phyloP scores from a whole-genome alignment of 1,284 basidiomycete genomes.

The Malassezia pachydermatis region DNA sequence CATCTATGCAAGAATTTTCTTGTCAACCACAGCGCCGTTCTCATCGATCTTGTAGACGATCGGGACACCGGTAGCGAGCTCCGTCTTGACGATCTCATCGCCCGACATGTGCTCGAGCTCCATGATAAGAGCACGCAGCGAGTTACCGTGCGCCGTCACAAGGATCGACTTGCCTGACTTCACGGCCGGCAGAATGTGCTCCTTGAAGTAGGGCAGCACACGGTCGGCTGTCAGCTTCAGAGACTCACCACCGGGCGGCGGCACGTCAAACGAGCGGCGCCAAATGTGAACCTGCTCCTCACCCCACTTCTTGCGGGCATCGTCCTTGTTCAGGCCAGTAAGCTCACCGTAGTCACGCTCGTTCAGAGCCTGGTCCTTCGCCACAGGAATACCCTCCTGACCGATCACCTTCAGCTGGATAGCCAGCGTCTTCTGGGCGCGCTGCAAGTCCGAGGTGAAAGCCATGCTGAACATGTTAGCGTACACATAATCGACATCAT shows the following conservation, averaged over 20 bases:
- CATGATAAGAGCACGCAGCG: constrained; percentile 50
- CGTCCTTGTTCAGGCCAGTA: constrained; percentile 50
- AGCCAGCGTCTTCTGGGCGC: constrained; percentile 50
- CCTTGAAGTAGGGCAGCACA: constrained; percentile 50
- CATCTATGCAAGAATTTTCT: constrained; percentile 38
- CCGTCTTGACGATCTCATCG: constrained; percentile 49
- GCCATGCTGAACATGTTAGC: constrained; percentile 44
- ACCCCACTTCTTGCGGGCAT: constrained; percentile 50
- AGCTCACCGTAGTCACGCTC: constrained; percentile 51
- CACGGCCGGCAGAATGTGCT: constrained; percentile 49
- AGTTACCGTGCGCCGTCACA: constrained; percentile 51
- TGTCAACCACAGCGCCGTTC: constrained; percentile 42
- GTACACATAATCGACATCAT: constrained; percentile 3
- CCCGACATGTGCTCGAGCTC: constrained; percentile 47
- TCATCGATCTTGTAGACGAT: constrained; percentile 50
- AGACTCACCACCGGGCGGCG: constrained; percentile 50
- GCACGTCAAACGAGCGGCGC: constrained; percentile 49
- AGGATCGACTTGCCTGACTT: constrained; percentile 50
- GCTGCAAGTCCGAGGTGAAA: constrained; percentile 50
- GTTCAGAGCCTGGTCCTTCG: constrained; percentile 50
- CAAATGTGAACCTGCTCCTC: constrained; percentile 51
- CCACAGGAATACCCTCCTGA: constrained; percentile 45
- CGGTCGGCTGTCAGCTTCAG: constrained; percentile 50
- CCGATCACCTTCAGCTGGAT: constrained; percentile 50
- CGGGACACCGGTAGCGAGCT: constrained; percentile 51